Conservation (phyloP, 306 rosid species). For the Trichosanthes truncata region DNA sequence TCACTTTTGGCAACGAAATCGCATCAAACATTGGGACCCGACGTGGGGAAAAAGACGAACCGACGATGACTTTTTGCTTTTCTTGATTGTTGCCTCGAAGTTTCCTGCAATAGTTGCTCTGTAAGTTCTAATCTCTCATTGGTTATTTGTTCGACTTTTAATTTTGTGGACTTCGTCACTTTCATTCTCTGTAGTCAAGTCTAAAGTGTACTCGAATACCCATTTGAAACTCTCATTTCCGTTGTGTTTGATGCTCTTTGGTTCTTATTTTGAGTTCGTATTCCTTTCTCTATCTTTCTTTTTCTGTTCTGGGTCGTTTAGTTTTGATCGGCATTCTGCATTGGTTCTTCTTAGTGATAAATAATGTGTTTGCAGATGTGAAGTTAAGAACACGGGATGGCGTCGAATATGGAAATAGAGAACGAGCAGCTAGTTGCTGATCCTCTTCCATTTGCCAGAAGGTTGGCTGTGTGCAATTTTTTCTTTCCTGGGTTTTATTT, state of each 20-base stretch:
- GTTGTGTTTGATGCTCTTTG: neutral
- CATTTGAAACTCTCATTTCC: neutral
- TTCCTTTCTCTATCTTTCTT: neutral
- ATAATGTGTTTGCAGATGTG: neutral
- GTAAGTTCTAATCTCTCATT: neutral
- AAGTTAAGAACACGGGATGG: neutral
- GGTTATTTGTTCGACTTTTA: neutral
- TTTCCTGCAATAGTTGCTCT: neutral
- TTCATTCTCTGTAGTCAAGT: no score
- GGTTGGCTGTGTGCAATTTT: slow-evolving; percentile 29
- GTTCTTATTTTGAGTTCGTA: neutral
- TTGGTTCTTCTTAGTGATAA: neutral
- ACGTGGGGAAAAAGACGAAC: neutral
- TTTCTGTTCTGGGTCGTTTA: neutral
- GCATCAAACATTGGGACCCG: neutral
- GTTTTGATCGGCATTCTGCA: neutral
- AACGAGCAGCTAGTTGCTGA: slow-evolving; percentile 13
- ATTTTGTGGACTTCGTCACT: no score
- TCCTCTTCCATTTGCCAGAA: slow-evolving; percentile 63
- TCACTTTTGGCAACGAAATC: no score
- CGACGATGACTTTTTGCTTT: neutral
- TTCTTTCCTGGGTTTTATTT: neutral
- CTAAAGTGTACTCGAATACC: neutral
- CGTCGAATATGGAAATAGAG: slow-evolving; percentile 25
- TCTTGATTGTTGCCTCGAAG: neutral